Conservation (phyloP, 2,329 filamentous ascomycete genomes). For the Phialophora verrucosa region DNA sequence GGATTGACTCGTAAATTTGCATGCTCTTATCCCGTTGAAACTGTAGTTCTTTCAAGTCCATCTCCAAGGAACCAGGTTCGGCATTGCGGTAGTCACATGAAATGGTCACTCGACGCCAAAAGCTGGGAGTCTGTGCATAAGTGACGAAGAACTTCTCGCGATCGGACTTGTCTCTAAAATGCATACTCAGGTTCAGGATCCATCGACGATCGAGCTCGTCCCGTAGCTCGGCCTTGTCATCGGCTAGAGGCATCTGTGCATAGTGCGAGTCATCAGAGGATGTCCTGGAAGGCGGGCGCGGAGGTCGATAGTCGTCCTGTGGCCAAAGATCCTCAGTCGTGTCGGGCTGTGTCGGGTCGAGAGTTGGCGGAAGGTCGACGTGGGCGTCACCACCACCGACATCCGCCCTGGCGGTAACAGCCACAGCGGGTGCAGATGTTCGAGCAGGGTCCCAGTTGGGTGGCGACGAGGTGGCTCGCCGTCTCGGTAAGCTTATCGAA, state of each 20-base stretch:
- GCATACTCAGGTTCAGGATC: conserved; percentile 98
- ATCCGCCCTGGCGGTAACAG: conserved; percentile 41
- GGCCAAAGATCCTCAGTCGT: conserved; percentile 29
- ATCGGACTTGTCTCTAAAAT: conserved; percentile 89
- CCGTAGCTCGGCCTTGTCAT: conserved; percentile 59
- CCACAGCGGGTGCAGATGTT: conserved; percentile 43
- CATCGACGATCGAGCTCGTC: conserved; percentile 85
- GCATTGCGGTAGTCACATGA: conserved; percentile 90
- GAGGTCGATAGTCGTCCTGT: conserved; percentile 39
- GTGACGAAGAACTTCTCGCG: conserved; percentile 98
- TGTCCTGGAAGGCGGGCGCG: conserved; percentile 55
- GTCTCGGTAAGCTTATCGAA: conserved; percentile 42
- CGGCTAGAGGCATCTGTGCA: conserved; percentile 43
- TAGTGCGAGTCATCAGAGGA: conserved; percentile 37
- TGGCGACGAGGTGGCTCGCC: conserved; percentile 53
- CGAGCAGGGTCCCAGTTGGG: conserved; percentile 46
- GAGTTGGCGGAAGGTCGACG: conserved; percentile 10
- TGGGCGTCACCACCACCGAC: conserved; percentile 10
- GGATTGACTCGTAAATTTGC: conserved; percentile 92
- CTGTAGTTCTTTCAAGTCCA: conserved; percentile 75
- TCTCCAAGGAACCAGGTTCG: conserved; percentile 80
- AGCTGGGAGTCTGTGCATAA: conserved; percentile 77
- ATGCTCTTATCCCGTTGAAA: conserved; percentile 91
- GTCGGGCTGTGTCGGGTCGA: conserved; percentile 37
- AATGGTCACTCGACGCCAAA: conserved; percentile 87